Conservation (phyloP, 192 early-diverging fungal species). For the Backusella australiensis region DNA sequence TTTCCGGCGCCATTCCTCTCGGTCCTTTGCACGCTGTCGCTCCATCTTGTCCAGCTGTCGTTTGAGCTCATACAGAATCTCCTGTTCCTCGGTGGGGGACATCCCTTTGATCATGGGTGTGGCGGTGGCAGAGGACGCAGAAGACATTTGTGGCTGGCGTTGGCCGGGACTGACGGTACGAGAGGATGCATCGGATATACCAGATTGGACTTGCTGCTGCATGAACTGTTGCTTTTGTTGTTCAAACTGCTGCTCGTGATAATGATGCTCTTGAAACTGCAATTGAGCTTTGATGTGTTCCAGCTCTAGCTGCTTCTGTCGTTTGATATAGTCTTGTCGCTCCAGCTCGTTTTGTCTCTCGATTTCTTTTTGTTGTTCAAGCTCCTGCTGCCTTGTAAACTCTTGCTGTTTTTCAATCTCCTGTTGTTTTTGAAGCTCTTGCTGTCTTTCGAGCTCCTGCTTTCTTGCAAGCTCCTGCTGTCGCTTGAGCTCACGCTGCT, state of each 20-base stretch:
- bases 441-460: background rate
- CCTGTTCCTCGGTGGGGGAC: background rate
- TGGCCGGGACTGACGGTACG: background rate
- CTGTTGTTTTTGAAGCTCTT: background rate
- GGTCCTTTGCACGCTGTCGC: slow-evolving; percentile 26
- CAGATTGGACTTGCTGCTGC: background rate
- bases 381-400: background rate
- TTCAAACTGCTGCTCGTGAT: background rate
- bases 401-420: background rate
- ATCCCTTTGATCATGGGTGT: background rate
- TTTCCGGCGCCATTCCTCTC: background rate
- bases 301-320: background rate
- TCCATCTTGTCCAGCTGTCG: slow-evolving; percentile 28
- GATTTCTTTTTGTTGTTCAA: background rate
- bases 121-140: background rate
- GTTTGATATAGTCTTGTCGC: background rate
- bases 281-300: background rate
- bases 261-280: background rate
- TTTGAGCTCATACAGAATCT: background rate
- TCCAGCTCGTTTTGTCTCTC: background rate
- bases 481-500: background rate
- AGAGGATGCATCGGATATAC: background rate
- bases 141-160: background rate
- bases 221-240: background rate
- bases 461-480: background rate